Evolutionary conservation across 257 asterid genomes (phyloP).

Genomic region (Ehretia macrophylla): DNA sequence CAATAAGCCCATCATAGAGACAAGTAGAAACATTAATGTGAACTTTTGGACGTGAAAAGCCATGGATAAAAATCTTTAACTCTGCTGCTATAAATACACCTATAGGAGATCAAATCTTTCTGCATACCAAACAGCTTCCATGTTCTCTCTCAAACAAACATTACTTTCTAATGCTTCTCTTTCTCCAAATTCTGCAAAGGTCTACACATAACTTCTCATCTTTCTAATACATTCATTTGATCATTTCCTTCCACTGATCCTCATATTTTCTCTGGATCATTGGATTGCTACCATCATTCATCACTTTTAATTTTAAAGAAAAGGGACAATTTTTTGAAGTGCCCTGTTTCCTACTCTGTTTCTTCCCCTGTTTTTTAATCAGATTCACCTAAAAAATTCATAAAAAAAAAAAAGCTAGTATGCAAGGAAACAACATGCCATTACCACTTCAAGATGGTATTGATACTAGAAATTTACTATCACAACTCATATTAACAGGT

Average conservation of each 20-base stretch:
- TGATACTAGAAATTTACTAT: constrained; percentile 46
- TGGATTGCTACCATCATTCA: too few species aligned
- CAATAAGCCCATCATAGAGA: too few species aligned
- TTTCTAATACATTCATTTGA: neutral
- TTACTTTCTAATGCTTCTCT: neutral
- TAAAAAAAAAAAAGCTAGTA: constrained; percentile 22
- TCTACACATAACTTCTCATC: constrained; percentile 2
- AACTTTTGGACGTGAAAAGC: constrained; percentile 12
- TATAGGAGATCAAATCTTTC: constrained; percentile 3
- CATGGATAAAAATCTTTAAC: constrained; percentile 5
- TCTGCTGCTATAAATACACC: constrained; percentile 51
- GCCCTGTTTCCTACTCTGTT: constrained; percentile 11
- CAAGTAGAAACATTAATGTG: constrained; percentile 38
- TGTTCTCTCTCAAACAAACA: constrained; percentile 2
- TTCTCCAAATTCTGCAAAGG: constrained; percentile 12
- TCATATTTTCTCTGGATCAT: constrained; percentile 17
- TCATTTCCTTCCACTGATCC: constrained; percentile 20
- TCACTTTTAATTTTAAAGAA: neutral
- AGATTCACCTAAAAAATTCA: neutral
- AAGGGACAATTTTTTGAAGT: constrained; percentile 5
- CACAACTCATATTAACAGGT: constrained; percentile 58
- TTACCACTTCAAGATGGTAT: constrained; percentile 24
- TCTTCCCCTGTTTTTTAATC: constrained; percentile 1
- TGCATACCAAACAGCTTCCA: constrained; percentile 9
- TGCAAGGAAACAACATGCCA: constrained; percentile 26